Base-by-base conservation (phyloP, 257 asterid species). In the Nicotiana benthamiana region DNA sequence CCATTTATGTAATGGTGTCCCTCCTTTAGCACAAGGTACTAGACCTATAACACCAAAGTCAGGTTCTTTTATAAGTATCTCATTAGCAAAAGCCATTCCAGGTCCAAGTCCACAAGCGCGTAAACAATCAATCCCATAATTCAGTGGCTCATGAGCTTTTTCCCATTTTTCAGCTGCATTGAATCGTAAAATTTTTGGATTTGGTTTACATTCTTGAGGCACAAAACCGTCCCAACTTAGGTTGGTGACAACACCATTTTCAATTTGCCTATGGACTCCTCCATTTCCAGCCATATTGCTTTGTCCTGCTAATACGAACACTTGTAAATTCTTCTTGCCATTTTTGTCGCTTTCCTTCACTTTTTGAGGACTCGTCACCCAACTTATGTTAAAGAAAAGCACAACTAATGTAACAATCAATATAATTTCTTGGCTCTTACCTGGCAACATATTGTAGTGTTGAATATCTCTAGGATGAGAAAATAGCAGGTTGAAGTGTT, bases 1-100 rank as follows among this genome's bases (percentile, higher is more conserved):
- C 90, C 92, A 87, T 9, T 85, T 82, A 4, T 24, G 79, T 16
- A 89, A 60, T 9, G 53, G 68, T 0, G 80, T 82, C n/a, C 87
- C 92, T 4, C 88, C 89, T 4, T 80, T 63, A 60, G 92, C 89
- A 80, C 89, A 84, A 60, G 92, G 90, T 18, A 89, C 88, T 79
- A 89, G 77, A 24, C 86, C 81, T 6, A 87, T 80, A 2, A 32
- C 54, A 17, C 82, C 87, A 65, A 84, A 46, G 9, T 20, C 54
- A 1, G 85, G 66, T 6, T 36, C 83, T 36, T 16, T 76, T 16
- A 54, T 46, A 48, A 85, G 27, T 0, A 87, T 22, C 3, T 78
- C 18, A 56, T 86, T 85, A 2, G 89, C 89, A 80, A 89, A 89
- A 9, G 84, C 81, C 83, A 86, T 85, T 48, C 91, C 93, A 18